Conservation (phyloP, 192 early-diverging fungal genomes). For the Spinellus fusiger region DNA sequence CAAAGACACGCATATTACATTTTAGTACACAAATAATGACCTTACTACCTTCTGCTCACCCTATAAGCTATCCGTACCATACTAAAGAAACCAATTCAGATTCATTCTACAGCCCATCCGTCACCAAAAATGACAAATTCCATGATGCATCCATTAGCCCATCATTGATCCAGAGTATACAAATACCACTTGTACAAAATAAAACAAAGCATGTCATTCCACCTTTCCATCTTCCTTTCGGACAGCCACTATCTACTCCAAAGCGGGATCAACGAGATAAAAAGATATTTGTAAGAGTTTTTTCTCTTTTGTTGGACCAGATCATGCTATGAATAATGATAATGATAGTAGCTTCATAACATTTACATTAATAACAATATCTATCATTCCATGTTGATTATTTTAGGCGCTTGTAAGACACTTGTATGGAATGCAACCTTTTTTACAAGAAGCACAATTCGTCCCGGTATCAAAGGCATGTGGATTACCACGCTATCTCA, state of each 20-base stretch:
- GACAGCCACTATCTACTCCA: not conserved
- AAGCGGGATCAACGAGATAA: not conserved
- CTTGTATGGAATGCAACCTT: not conserved
- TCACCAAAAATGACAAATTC: no score
- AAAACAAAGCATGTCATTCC: no score
- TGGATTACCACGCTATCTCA: conserved; percentile 61
- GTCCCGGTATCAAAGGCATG: conserved; percentile 35
- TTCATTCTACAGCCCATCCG: no score
- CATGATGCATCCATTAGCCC: no score
- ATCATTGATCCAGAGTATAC: not conserved
- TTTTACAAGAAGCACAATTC: conserved; percentile 17
- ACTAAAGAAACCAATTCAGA: no score
- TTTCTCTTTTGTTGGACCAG: no score
- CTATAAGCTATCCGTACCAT: no score
- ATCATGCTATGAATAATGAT: no score
- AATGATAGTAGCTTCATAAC: not conserved
- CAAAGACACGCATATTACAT: no score
- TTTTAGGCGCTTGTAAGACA: conserved; percentile 10
- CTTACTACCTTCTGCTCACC: no score
- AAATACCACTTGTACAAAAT: not conserved
- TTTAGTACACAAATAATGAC: no score
- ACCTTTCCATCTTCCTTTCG: conserved; percentile 10
- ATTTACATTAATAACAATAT: not conserved
- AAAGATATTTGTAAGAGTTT: not conserved
- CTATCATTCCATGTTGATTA: not conserved